Evolutionary conservation across 1,284 basidiomycete genomes (phyloP).

Genomic region (Cutaneotrichosporon sp.): DNA sequence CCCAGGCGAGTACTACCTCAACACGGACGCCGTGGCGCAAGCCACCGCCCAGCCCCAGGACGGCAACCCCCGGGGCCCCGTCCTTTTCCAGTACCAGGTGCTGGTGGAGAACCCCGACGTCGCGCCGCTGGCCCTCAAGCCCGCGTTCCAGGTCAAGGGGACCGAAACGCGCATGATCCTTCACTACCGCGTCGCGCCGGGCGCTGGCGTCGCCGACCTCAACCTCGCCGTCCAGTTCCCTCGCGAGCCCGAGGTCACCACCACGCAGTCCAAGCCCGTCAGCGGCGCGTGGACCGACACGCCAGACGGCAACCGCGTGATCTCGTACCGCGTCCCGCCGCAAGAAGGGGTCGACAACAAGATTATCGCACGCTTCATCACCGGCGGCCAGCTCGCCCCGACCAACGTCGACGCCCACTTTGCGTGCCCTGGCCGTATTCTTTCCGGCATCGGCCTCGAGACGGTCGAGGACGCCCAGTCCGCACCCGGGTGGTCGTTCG

Average conservation of each 20-base stretch:
- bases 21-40: slow-evolving; percentile 49
- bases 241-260: slow-evolving; percentile 45
- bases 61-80: slow-evolving; percentile 31
- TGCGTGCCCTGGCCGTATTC: slow-evolving; percentile 48
- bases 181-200: slow-evolving; percentile 48
- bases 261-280: slow-evolving; percentile 59
- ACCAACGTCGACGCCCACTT: slow-evolving; percentile 55
- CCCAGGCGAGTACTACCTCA: slow-evolving; percentile 57
- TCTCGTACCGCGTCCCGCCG: slow-evolving; percentile 17
- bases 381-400: slow-evolving; percentile 37
- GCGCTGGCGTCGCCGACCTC: slow-evolving; percentile 44
- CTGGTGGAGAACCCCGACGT: slow-evolving; percentile 51
- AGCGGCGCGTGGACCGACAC: slow-evolving; percentile 49
- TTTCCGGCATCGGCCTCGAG: slow-evolving; percentile 52
- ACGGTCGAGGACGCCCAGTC: slow-evolving; percentile 32
- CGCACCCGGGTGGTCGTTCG: slow-evolving; percentile 7
- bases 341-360: slow-evolving; percentile 44
- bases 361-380: slow-evolving; percentile 56
- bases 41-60: slow-evolving; percentile 21
- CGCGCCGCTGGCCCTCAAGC: slow-evolving; percentile 55
- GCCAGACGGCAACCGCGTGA: not conserved
- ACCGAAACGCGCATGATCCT: slow-evolving; percentile 58
- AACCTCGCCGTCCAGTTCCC: slow-evolving; percentile 52
- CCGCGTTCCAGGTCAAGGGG: slow-evolving; percentile 58
- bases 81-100: slow-evolving; percentile 60